Percentiles rank a stretch among this genome's conserved stretches.
These are phyloP conservation scores for Leptodontidium sp. DNA, from an alignment of 2,329 filamentous ascomycete species.

Conservation along the genomic window DNA sequence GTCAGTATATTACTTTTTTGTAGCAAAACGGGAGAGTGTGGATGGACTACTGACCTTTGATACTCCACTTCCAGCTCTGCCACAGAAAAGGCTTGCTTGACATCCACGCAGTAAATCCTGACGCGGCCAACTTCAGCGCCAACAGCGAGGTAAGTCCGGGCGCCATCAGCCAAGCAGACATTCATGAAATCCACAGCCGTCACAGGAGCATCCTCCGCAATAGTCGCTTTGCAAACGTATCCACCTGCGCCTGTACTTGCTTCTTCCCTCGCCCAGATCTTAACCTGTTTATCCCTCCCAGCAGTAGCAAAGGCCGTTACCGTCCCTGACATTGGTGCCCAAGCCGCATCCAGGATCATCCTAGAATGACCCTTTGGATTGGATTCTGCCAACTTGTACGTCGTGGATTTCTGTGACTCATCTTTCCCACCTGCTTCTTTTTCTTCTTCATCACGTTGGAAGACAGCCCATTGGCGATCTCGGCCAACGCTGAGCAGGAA, in stretches of 20 bases:
- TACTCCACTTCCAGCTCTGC: slow-evolving; percentile 33
- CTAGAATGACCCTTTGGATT: slow-evolving; percentile 88
- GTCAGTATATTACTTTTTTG: slow-evolving; percentile 24
- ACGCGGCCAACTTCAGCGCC: slow-evolving; percentile 60
- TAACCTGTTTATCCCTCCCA: slow-evolving; percentile 86
- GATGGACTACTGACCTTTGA: slow-evolving; percentile 39
- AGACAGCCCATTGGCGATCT: slow-evolving; percentile 91
- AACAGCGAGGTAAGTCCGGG: slow-evolving; percentile 57
- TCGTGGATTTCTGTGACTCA: slow-evolving; percentile 36
- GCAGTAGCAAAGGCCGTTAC: slow-evolving; percentile 78
- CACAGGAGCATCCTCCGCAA: slow-evolving; percentile 64
- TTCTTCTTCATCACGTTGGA: slow-evolving; percentile 56
- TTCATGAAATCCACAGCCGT: slow-evolving; percentile 75
- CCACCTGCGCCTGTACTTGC: slow-evolving; percentile 24
- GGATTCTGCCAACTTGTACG: slow-evolving; percentile 66
- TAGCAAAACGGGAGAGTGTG: background rate
- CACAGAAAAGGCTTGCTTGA: slow-evolving; percentile 43
- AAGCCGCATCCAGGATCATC: slow-evolving; percentile 91
- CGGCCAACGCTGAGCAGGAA: slow-evolving; percentile 88
- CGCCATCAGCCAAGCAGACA: slow-evolving; percentile 40
- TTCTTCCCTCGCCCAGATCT: slow-evolving; percentile 65
- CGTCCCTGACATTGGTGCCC: slow-evolving; percentile 62
- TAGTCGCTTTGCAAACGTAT: slow-evolving; percentile 53
- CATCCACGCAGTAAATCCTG: slow-evolving; percentile 39
- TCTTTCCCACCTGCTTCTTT: background rate